These are phyloP conservation scores for Tuber microsphaerosporum DNA, from an alignment of 495 filamentous ascomycete species.

Conservation along the genomic window DNA sequence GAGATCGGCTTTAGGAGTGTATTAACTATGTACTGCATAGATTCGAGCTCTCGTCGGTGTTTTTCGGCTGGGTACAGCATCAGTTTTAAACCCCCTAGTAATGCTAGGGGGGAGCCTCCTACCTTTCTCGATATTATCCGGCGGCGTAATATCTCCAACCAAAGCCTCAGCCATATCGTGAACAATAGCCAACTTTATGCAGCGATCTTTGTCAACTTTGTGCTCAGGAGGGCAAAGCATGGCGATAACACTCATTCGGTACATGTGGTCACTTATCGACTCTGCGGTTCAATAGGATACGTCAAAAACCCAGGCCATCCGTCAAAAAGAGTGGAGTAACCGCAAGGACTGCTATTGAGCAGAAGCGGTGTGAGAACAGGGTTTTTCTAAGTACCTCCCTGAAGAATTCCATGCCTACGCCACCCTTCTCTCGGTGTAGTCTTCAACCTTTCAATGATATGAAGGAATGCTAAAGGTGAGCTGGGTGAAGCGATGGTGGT, in stretches of 20 bases:
- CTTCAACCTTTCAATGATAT: constrained; percentile 86
- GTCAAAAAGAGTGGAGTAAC: neutral
- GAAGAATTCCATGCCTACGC: constrained; percentile 72
- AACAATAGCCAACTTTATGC: constrained; percentile 86
- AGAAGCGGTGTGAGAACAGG: neutral
- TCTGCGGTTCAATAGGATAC: constrained; percentile 45
- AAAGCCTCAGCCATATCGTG: constrained; percentile 97
- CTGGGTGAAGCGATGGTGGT: constrained; percentile 48
- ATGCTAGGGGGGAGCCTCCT: constrained; percentile 2
- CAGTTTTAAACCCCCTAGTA: neutral
- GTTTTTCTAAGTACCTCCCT: constrained; percentile 36
- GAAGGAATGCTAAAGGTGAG: constrained; percentile 85
- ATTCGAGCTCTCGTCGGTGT: constrained; percentile 70
- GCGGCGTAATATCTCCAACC: constrained; percentile 92
- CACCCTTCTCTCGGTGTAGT: constrained; percentile 93
- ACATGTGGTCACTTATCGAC: constrained; percentile 97
- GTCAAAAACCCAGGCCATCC: neutral
- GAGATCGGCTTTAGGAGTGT: constrained; percentile 65
- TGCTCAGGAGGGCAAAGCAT: constrained; percentile 83
- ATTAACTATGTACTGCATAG: constrained; percentile 80
- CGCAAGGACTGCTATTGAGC: neutral
- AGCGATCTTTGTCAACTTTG: constrained; percentile 68
- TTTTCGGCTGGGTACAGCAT: constrained; percentile 55
- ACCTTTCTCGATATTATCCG: constrained; percentile 60
- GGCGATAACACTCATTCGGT: constrained; percentile 94